phyloP scores from a whole-genome alignment of 495 filamentous ascomycete species.

The Penicillium pulvis region DNA sequence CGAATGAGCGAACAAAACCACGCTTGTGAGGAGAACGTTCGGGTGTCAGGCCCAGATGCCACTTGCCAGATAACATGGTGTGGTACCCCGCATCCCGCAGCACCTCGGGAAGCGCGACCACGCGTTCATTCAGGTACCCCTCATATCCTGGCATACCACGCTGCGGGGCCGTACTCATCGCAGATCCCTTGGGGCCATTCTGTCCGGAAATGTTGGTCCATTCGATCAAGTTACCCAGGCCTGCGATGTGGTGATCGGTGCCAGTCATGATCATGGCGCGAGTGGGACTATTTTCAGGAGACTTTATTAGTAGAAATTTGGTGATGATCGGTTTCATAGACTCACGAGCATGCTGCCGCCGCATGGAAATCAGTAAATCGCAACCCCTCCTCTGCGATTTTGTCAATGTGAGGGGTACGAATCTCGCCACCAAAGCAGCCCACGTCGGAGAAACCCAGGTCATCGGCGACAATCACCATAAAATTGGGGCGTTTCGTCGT shows the following conservation, averaged over 20 bases:
- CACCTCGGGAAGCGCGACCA: constrained; percentile 63
- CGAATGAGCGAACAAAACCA: constrained; percentile 50
- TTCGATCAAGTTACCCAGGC: constrained; percentile 50
- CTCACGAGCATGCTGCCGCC: constrained; percentile 60
- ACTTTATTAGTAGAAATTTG: background rate
- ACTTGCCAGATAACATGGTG: constrained; percentile 65
- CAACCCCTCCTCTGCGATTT: constrained; percentile 56
- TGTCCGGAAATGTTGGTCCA: constrained; percentile 52
- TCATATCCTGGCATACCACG: constrained; percentile 66
- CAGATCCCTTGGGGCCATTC: constrained; percentile 46
- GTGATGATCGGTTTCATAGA: background rate
- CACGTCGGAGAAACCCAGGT: constrained; percentile 64
- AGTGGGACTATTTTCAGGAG: constrained; percentile 43
- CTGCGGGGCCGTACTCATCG: constrained; percentile 45
- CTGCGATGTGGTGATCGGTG: constrained; percentile 50
- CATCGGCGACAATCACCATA: constrained; percentile 63
- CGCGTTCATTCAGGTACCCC: constrained; percentile 64
- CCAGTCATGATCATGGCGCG: constrained; percentile 61
- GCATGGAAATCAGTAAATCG: constrained; percentile 66
- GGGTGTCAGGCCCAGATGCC: constrained; percentile 52
- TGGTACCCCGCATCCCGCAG: constrained; percentile 63
- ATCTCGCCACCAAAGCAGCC: constrained; percentile 65
- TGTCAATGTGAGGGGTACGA: constrained; percentile 61
- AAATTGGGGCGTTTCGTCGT: constrained; percentile 59
- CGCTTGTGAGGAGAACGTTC: constrained; percentile 44